These are phyloP conservation scores for Verticillium longisporum DNA, from an alignment of 2,329 filamentous ascomycete species.

Conservation along the genomic window DNA sequence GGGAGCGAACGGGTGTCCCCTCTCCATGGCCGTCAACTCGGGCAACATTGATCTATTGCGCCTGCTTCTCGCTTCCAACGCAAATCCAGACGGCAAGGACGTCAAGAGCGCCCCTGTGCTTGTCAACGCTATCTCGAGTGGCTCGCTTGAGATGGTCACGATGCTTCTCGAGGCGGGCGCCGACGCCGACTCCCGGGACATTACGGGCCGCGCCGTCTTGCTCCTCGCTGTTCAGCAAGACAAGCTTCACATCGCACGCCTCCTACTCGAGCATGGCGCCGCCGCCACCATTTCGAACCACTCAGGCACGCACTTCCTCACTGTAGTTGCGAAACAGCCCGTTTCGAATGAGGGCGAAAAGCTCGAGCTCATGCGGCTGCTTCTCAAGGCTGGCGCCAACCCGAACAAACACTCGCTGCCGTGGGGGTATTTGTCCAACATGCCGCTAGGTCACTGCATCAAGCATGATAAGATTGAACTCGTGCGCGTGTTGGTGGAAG, in stretches of 20 bases:
- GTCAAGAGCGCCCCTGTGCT: conserved; percentile 19
- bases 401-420: background rate
- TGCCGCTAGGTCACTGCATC: background rate
- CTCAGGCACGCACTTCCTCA: conserved; percentile 7
- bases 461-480: background rate
- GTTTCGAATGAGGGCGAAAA: background rate
- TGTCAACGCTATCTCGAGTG: conserved; percentile 19
- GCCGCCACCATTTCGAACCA: background rate
- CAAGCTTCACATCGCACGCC: conserved; percentile 11
- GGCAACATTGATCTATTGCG: conserved; percentile 14
- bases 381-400: conserved; percentile 21
- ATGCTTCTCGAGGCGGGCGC: conserved; percentile 25
- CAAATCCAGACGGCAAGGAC: conserved; percentile 18
- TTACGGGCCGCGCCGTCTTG: conserved; percentile 22
- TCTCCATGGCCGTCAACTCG: conserved; percentile 16
- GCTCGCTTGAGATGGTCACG: conserved; percentile 18
- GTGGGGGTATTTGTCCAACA: background rate
- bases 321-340: background rate
- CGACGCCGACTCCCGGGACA: conserved; percentile 21
- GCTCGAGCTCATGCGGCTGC: conserved; percentile 5
- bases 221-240: conserved; percentile 21
- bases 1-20: conserved; percentile 6
- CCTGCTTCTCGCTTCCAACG: conserved; percentile 22
- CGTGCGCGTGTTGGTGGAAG: background rate
- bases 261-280: conserved; percentile 17